Evolutionary conservation across 225 moss, liverwort and hornwort genomes (phyloP), one percentile per base, ranked within the genome.

Genomic region (Polytrichum formosum): DNA sequence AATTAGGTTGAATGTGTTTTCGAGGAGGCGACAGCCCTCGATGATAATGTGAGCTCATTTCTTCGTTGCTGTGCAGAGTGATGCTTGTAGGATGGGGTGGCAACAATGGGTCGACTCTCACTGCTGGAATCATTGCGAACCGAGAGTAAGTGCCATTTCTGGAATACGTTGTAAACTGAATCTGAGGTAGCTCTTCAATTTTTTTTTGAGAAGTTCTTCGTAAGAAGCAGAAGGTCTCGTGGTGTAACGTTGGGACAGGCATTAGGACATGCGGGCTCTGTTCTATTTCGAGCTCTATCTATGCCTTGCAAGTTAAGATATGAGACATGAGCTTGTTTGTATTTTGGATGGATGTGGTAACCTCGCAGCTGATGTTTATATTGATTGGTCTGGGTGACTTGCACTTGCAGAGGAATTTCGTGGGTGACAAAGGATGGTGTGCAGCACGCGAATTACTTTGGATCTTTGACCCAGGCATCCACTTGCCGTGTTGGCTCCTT

Each of bases 31-130:
- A 46, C 13, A 46, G 4, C 16, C 13, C 4, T 13, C 10, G 13
- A 13, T 46, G 46, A 16, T 13, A 46, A 16, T 46, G 13, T 46
- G 46, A 46, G 16, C 46, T 13, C 4, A 46, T 46, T 46, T 0
- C 4, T 13, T 46, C 4, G 13, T 46, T 46, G 46, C 46, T 66
- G 26, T 77, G 76, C 87, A 97, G 96, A 79, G 90, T 97, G 70
- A 91, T 97, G 96, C 85, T 97, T 33, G 93, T 97, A 67, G 96
- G 96, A 69, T 97, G 91, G 93, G 96, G 96, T 33, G 96, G 96
- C 8, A 96, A 96, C 83, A 96, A 96, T 27, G 96, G 96, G 67
- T 81, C 91, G 25, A 96, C 96, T n/a, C 88, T 96, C 27, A 93
- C 91, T 13, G 96, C 87, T 58, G 96, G 96, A 69, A 91, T 93